phyloP scores from a whole-genome alignment of 768 basidiomycete species.

The Boletus vermiculosoides region DNA sequence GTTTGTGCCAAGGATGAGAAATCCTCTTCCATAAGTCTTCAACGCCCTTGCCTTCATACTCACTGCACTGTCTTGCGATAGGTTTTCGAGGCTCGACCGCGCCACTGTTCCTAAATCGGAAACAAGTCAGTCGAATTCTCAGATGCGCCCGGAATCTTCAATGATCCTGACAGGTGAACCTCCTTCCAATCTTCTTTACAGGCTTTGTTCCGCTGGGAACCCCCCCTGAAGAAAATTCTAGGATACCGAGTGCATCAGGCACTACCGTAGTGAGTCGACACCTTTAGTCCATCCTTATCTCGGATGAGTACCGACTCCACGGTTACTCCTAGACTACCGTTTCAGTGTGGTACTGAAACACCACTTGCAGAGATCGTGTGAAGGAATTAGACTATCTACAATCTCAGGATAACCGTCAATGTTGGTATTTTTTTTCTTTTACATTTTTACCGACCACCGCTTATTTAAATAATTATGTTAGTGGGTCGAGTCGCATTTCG shows the following conservation, averaged over 20 bases:
- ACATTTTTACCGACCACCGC: neutral
- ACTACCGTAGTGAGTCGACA: slow-evolving; percentile 8
- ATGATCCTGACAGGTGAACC: neutral
- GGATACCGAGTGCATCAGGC: neutral
- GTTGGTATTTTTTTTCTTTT: slow-evolving; percentile 7
- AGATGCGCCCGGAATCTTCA: neutral
- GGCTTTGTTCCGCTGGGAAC: neutral
- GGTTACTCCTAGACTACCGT: neutral
- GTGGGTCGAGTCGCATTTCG: neutral
- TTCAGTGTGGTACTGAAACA: neutral
- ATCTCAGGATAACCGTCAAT: neutral
- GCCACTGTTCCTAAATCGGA: slow-evolving; percentile 2
- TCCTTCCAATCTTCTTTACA: neutral
- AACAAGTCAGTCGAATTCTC: slow-evolving; percentile 9
- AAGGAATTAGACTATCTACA: neutral
- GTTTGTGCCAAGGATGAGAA: neutral
- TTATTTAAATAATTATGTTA: slow-evolving; percentile 6
- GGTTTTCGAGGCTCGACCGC: neutral
- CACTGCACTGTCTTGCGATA: neutral
- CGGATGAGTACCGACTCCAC: neutral
- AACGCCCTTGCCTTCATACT: slow-evolving; percentile 2
- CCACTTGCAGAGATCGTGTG: neutral
- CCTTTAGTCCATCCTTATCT: neutral
- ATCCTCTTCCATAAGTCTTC: neutral
- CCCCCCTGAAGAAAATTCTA: neutral